A percentile compares a stretch with the other conserved stretches of the same genome.
These are phyloP conservation scores for Clitopilus hobsonii DNA, from an alignment of 768 basidiomycete genomes.

Conservation along the genomic window DNA sequence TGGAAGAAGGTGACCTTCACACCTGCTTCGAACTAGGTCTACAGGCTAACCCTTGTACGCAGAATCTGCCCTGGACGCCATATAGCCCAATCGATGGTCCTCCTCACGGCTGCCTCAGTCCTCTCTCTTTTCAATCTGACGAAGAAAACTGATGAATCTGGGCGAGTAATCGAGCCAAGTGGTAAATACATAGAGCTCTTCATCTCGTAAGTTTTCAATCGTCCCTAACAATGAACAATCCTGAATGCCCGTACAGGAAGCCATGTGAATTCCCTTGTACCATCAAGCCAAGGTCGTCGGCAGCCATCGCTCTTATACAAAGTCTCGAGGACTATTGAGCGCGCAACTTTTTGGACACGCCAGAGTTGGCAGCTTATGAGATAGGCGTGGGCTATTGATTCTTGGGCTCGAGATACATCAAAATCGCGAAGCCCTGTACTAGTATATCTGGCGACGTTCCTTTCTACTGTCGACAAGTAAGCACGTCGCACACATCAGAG, in stretches of 20 bases:
- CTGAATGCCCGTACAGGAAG: background rate
- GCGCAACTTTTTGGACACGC: too few species aligned
- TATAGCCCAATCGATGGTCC: background rate
- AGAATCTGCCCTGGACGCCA: background rate
- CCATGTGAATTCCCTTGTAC: background rate
- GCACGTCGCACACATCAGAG: too few species aligned
- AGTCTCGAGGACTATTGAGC: background rate
- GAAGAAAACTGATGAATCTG: background rate
- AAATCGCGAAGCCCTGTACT: too few species aligned
- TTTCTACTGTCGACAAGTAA: too few species aligned
- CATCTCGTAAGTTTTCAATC: background rate
- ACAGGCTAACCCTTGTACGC: background rate
- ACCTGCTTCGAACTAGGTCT: background rate
- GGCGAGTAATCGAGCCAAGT: background rate
- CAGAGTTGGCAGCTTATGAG: too few species aligned
- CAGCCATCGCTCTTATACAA: background rate
- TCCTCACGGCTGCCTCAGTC: background rate
- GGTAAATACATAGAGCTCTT: background rate
- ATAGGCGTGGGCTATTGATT: too few species aligned
- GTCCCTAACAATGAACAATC: background rate
- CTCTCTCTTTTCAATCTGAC: background rate
- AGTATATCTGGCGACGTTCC: too few species aligned
- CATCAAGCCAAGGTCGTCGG: background rate
- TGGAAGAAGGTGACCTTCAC: constrained; percentile 38
- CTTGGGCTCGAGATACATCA: too few species aligned